These are phyloP conservation scores for Lentinula guzmanii DNA, from an alignment of 768 basidiomycete species.

Conservation along the genomic window DNA sequence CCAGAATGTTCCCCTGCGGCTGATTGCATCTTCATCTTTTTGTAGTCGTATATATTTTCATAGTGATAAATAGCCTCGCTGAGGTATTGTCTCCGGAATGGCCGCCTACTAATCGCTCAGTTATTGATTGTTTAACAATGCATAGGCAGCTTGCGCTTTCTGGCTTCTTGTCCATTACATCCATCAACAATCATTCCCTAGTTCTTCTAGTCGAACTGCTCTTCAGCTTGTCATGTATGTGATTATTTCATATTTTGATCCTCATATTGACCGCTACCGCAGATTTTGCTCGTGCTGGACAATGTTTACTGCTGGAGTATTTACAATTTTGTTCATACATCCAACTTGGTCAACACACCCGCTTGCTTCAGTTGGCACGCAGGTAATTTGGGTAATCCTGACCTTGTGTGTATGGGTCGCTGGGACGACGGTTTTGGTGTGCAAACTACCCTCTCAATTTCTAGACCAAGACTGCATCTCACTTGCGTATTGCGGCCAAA, in stretches of 20 bases:
- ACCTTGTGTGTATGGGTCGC: neutral
- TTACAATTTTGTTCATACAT: neutral
- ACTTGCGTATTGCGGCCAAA: neutral
- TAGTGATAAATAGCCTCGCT: neutral
- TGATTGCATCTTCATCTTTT: neutral
- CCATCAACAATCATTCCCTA: neutral
- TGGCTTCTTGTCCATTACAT: neutral
- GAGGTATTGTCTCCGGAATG: neutral
- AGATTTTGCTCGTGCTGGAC: slow-evolving; percentile 2
- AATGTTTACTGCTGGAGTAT: neutral
- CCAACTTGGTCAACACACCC: slow-evolving; percentile 1
- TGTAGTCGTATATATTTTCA: neutral
- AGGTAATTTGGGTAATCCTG: neutral
- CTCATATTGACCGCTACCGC: neutral
- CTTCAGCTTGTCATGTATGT: neutral
- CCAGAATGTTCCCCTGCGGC: neutral
- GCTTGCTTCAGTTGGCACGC: neutral
- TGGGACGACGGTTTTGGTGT: neutral
- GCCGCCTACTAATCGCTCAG: neutral
- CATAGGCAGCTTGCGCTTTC: neutral
- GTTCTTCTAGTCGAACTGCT: neutral
- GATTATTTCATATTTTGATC: no score
- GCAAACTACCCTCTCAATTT: neutral
- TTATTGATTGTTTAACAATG: neutral
- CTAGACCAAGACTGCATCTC: neutral